Percentiles rank a stretch among this genome's conserved stretches.
Evolutionary conservation across 352 stramenopile species (phyloP).

Genomic region (Phytopythium vexans): DNA sequence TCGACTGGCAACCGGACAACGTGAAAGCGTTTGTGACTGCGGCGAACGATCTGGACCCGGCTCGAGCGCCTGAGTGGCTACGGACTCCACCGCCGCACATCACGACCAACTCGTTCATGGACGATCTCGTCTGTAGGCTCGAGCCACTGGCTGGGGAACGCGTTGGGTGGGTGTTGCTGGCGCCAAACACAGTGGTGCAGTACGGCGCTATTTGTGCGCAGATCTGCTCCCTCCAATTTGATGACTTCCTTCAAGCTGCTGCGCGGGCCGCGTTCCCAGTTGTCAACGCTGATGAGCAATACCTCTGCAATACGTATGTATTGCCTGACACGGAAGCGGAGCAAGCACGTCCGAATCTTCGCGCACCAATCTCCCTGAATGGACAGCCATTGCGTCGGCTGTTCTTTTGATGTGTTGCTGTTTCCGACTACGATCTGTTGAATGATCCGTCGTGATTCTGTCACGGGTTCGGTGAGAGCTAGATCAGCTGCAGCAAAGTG

Average conservation of each 20-base stretch:
- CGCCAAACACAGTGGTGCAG: conserved; percentile 7
- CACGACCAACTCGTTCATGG: conserved; percentile 10
- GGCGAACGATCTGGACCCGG: conserved; percentile 6
- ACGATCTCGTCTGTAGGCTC: conserved; percentile 9
- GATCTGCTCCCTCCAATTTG: too few species aligned
- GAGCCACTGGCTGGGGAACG: conserved; percentile 9
- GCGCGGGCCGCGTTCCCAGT: conserved; percentile 8
- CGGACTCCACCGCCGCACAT: conserved; percentile 11
- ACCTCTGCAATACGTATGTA: conserved; percentile 13
- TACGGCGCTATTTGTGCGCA: conserved; percentile 4
- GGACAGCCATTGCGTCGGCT: conserved; percentile 17
- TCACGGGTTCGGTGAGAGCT: too few species aligned
- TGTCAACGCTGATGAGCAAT: conserved; percentile 17
- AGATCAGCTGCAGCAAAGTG: too few species aligned
- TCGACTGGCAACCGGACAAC: conserved; percentile 11
- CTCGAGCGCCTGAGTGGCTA: conserved; percentile 10
- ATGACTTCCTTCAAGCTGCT: too few species aligned
- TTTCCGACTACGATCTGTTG: not conserved
- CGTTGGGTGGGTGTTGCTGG: conserved; percentile 12
- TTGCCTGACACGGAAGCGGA: conserved; percentile 21
- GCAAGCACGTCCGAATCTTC: conserved; percentile 9
- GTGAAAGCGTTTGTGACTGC: conserved; percentile 16
- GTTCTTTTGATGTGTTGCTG: conserved; percentile 17
- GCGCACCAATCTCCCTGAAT: conserved; percentile 15
- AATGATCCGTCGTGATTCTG: too few species aligned